Conservation (phyloP, 257 asterid genomes). For the Fraxinus americana region DNA sequence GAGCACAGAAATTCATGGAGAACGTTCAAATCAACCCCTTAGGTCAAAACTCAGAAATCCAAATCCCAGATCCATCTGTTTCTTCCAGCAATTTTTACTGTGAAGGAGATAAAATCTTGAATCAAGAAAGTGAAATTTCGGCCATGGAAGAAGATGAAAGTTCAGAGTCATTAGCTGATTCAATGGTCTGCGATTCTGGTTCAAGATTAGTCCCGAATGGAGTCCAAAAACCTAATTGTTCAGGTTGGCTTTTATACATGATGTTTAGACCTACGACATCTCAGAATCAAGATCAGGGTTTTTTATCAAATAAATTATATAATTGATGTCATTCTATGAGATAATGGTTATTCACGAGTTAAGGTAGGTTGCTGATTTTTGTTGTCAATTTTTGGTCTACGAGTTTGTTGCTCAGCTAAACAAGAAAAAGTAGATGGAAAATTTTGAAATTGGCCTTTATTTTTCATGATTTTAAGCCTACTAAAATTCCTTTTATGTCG, state of each 20-base stretch:
- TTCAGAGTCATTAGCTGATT: slow-evolving; percentile 55
- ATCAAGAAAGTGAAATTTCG: slow-evolving; percentile 50
- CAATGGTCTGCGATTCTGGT: slow-evolving; percentile 74
- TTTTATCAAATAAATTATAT: neutral
- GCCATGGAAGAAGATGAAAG: slow-evolving; percentile 64
- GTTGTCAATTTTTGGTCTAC: neutral
- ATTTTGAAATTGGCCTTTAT: neutral
- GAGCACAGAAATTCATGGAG: slow-evolving; percentile 45
- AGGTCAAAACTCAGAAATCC: too few species aligned
- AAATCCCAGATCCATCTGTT: slow-evolving; percentile 35
- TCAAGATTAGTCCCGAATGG: slow-evolving; percentile 67
- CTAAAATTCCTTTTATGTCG: too few species aligned
- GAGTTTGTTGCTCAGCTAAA: neutral
- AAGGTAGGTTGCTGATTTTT: slow-evolving; percentile 1
- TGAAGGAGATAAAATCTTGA: slow-evolving; percentile 28
- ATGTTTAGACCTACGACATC: neutral
- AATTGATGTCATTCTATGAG: neutral
- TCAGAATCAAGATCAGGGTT: slow-evolving; percentile 15
- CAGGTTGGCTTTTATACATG: slow-evolving; percentile 46
- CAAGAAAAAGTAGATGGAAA: neutral
- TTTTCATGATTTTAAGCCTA: neutral
- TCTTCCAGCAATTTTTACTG: slow-evolving; percentile 29
- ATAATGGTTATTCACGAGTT: neutral
- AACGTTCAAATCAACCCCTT: slow-evolving; percentile 17
- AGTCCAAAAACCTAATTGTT: slow-evolving; percentile 43